These are phyloP conservation scores for Wickerhamomyces xylosicus DNA, from an alignment of 805 yeast genomes.

Conservation along the genomic window DNA sequence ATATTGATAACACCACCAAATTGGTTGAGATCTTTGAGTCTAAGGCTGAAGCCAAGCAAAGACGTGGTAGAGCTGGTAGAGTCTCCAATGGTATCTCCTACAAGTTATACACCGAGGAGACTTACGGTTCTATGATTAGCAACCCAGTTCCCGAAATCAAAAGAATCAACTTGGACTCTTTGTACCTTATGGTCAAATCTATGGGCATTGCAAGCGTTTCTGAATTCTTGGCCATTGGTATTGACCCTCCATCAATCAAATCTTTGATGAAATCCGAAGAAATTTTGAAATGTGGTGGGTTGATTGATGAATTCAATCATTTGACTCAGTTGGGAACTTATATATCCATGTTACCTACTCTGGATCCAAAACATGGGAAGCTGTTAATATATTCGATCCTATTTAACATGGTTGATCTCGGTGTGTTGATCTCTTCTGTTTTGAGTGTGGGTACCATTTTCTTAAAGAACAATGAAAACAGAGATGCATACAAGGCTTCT, in stretches of 20 bases:
- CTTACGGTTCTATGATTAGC: constrained; percentile 49
- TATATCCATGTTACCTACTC: constrained; percentile 70
- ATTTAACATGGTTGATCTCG: constrained; percentile 70
- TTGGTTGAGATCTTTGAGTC: constrained; percentile 82
- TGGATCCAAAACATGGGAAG: constrained; percentile 80
- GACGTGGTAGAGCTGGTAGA: constrained; percentile 99
- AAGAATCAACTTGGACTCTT: constrained; percentile 72
- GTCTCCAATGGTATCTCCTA: constrained; percentile 75
- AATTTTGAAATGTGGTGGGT: constrained; percentile 60
- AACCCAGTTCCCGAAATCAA: constrained; percentile 87
- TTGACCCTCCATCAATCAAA: constrained; percentile 64
- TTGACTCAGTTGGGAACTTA: constrained; percentile 75
- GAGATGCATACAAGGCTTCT: constrained; percentile 48
- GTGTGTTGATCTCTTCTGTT: constrained; percentile 75
- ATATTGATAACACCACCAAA: constrained; percentile 55
- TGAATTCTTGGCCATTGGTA: constrained; percentile 58
- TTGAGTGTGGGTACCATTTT: constrained; percentile 71
- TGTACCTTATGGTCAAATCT: constrained; percentile 75
- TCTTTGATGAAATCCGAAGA: constrained; percentile 30
- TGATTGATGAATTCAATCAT: constrained; percentile 36
- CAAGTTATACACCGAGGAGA: constrained; percentile 60
- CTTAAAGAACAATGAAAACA: constrained; percentile 44
- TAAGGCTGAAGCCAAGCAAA: constrained; percentile 77
- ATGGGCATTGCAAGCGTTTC: constrained; percentile 76
- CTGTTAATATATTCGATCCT: constrained; percentile 69